Percentiles rank a stretch among this genome's conserved stretches.
Evolutionary conservation across 495 filamentous ascomycete species (phyloP).

Genomic region (Chaetomium fimeti): DNA sequence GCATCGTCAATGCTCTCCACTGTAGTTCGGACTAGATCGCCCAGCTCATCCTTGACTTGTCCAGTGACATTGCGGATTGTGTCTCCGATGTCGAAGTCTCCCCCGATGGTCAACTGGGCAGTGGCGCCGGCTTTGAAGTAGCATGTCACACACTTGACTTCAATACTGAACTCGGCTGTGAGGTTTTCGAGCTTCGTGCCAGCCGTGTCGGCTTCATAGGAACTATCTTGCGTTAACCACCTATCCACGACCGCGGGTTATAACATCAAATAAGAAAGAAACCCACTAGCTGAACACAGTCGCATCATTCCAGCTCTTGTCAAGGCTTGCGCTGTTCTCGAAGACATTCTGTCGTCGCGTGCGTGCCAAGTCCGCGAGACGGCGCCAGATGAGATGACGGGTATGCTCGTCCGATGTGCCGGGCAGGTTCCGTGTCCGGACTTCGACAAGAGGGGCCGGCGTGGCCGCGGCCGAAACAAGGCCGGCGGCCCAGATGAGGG

Average conservation of each 20-base stretch:
- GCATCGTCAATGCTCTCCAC: constrained; percentile 15
- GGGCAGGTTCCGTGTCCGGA: constrained; percentile 11
- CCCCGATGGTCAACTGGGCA: constrained; percentile 40
- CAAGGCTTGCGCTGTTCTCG: constrained; percentile 3
- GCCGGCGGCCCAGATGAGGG: constrained; percentile 15
- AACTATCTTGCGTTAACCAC: background rate
- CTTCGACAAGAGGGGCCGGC: constrained; percentile 2
- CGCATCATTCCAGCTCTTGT: constrained; percentile 11
- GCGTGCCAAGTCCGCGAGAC: background rate
- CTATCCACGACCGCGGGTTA: background rate
- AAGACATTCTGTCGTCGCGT: constrained; percentile 6
- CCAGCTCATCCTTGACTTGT: constrained; percentile 29
- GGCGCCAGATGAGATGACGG: constrained; percentile 4
- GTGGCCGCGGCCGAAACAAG: background rate
- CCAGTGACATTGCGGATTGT: constrained; percentile 39
- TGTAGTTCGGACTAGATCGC: constrained; percentile 16
- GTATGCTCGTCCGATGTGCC: constrained; percentile 11
- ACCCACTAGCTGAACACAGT: constrained; percentile 7
- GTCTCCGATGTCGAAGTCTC: constrained; percentile 36
- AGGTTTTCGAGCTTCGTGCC: background rate
- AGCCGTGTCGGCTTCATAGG: no score
- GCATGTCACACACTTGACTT: constrained; percentile 51
- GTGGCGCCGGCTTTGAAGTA: constrained; percentile 51
- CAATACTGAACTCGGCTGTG: constrained; percentile 20
- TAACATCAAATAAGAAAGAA: background rate